Evolutionary conservation across 768 basidiomycete species (phyloP).

Genomic region (Chiua virens): DNA sequence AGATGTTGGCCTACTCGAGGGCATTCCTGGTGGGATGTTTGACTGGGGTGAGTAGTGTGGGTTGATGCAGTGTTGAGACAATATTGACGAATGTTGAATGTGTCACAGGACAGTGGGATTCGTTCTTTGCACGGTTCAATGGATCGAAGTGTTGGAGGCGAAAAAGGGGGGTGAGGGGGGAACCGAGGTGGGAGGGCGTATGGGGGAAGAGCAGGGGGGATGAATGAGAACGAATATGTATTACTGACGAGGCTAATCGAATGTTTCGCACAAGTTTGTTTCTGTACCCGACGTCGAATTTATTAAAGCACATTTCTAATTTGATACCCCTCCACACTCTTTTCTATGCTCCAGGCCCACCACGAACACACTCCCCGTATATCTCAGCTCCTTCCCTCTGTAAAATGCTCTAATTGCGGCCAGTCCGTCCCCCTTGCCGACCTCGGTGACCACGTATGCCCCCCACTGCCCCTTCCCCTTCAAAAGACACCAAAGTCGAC

Average conservation of each 20-base stretch:
- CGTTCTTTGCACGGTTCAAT: constrained; percentile 68
- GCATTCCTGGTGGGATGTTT: constrained; percentile 82
- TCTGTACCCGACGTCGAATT: constrained; percentile 1
- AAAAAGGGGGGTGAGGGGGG: background rate
- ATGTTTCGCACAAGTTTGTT: background rate
- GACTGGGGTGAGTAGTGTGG: constrained; percentile 66
- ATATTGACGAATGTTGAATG: background rate
- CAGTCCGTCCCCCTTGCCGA: constrained; percentile 67
- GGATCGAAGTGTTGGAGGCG: constrained; percentile 3
- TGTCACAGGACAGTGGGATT: constrained; percentile 74
- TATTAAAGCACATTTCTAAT: constrained; percentile 17
- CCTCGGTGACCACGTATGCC: constrained; percentile 79
- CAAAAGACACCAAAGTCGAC: constrained; percentile 39
- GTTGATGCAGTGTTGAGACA: constrained; percentile 19
- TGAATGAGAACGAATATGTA: constrained; percentile 14
- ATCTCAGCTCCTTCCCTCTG: constrained; percentile 75
- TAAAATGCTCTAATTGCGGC: constrained; percentile 83
- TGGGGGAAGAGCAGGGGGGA: background rate
- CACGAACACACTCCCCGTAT: constrained; percentile 22
- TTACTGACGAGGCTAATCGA: constrained; percentile 14
- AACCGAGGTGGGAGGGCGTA: background rate
- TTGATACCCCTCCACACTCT: constrained; percentile 25
- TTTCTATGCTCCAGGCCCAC: constrained; percentile 26
- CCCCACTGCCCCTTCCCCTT: constrained; percentile 44
- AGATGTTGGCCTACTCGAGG: constrained; percentile 71